Base-by-base conservation (phyloP, 345 rosid species). In the Dimocarpus longan region DNA sequence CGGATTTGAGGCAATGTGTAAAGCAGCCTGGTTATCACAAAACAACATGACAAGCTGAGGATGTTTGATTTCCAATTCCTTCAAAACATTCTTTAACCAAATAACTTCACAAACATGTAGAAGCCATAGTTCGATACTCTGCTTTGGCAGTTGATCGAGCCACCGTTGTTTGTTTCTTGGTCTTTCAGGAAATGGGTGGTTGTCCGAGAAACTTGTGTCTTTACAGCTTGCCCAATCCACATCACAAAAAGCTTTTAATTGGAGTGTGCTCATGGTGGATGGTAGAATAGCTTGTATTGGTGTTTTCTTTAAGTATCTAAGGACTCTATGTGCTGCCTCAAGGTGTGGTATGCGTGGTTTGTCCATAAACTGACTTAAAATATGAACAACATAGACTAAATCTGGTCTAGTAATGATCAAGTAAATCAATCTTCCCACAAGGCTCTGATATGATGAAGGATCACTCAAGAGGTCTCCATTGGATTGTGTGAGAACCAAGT, bases 151-250 rank as follows among this genome's bases (percentile, higher is more conserved):
- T 63, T 12, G 77, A 72, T 11, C 65, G 40, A 24, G 77, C 16
- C 16, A 63, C 9, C 6, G 37, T 78, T 0, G 65, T 71, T 78
- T 52, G 76, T 18, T 71, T 78, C 40, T 78, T 52, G 2, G 40
- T 48, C 39, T 72, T 71, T 62, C 50, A 62, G 3, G 81, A 78
- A 39, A 78, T 44, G 7, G 15, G 64, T n/a, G 54, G 19, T 28
- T 50, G 37, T 19, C 60, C 68, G n/a, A 76, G 28, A 40, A 74
- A 74, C 54, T 28, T 32, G 40, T 63, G 19, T 64, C 22, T 1
- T 21, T 21, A 37, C 40, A 78, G 6, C 24, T 10, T 4, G 52
- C 71, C 56, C 54, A 78, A 78, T 79, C 66, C 3, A 19, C 66
- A 79, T 65, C 43, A 50, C 56, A 72, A 66, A 63, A 73, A 0